These are phyloP conservation scores for Macadamia integrifolia DNA, from an alignment of 164 flowering plant species.

Conservation along the genomic window DNA sequence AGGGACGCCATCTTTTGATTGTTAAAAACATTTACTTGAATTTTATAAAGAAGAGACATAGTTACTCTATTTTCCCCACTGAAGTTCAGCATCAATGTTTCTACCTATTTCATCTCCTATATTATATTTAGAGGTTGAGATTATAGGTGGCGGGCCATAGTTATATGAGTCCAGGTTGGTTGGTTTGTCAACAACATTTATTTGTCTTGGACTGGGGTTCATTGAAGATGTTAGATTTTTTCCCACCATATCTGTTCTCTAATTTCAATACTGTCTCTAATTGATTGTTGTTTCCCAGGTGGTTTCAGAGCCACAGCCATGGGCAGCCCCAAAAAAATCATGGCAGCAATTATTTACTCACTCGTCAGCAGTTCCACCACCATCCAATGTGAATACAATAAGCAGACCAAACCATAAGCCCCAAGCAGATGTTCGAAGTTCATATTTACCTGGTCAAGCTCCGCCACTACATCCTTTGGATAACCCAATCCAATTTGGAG, in stretches of 20 bases:
- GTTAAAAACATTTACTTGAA: too few relatives aligned
- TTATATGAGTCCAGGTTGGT: neutral
- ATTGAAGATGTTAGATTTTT: neutral
- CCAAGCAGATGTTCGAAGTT: constrained; percentile 37
- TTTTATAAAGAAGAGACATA: neutral
- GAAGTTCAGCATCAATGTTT: neutral
- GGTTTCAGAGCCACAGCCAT: constrained; percentile 37
- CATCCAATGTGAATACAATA: constrained; percentile 42
- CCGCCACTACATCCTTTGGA: constrained; percentile 38
- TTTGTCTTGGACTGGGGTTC: neutral
- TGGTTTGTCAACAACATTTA: constrained; percentile 1
- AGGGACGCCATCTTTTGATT: neutral
- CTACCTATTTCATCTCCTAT: too few relatives aligned
- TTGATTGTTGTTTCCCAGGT: constrained; percentile 27
- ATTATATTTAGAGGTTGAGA: neutral
- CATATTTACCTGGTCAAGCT: constrained; percentile 27
- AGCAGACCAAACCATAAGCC: constrained; percentile 43
- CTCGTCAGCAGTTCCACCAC: constrained; percentile 39
- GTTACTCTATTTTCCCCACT: neutral
- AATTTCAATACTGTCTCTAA: neutral
- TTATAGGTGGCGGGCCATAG: neutral
- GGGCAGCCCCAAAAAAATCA: constrained; percentile 57
- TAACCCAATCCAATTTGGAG: constrained; percentile 53
- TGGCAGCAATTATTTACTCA: constrained; percentile 94
- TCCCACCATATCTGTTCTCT: neutral